Evolutionary conservation across 2,329 filamentous ascomycete genomes (phyloP).

Genomic region (Elsinoe necatrix): DNA sequence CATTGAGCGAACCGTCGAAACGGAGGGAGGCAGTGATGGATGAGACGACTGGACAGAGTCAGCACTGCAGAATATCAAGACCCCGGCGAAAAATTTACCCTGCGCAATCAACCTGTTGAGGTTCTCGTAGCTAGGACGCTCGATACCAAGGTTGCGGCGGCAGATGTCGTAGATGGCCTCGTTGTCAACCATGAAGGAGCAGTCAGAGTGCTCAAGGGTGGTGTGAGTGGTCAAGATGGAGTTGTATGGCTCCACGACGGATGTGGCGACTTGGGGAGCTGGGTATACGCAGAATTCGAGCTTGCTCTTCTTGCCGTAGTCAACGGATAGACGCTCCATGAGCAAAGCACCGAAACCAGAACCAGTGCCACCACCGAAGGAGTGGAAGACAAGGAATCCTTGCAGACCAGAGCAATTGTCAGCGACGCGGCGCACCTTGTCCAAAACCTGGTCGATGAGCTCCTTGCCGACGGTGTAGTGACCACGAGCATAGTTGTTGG

Average conservation of each 20-base stretch:
- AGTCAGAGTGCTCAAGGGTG: slow-evolving; percentile 98
- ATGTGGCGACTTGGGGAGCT: slow-evolving; percentile 91
- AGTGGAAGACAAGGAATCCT: slow-evolving; percentile 99
- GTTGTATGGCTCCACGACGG: slow-evolving; percentile 99
- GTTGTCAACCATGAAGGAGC: slow-evolving; percentile 99
- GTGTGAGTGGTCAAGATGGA: slow-evolving; percentile 98
- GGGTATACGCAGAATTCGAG: slow-evolving; percentile 99
- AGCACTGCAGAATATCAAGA: neutral
- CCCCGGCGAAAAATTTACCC: slow-evolving; percentile 45
- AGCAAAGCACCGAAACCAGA: slow-evolving; percentile 97
- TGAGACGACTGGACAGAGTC: slow-evolving; percentile 63
- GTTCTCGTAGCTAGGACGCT: slow-evolving; percentile 97
- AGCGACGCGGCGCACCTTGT: slow-evolving; percentile 95
- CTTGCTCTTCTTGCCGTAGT: slow-evolving; percentile 99
- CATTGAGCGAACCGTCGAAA: slow-evolving; percentile 97
- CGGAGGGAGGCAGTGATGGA: slow-evolving; percentile 97
- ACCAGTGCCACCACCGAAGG: slow-evolving; percentile 96
- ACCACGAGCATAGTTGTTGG: slow-evolving; percentile 99
- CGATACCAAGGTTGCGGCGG: slow-evolving; percentile 91
- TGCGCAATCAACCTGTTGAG: slow-evolving; percentile 97
- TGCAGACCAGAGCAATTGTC: slow-evolving; percentile 98
- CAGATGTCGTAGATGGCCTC: slow-evolving; percentile 99
- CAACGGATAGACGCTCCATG: slow-evolving; percentile 97
- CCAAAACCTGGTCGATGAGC: slow-evolving; percentile 93
- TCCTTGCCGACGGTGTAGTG: slow-evolving; percentile 99